Base-by-base conservation (phyloP, 176 grass and related monocot species). In the Zoysia japonica region DNA sequence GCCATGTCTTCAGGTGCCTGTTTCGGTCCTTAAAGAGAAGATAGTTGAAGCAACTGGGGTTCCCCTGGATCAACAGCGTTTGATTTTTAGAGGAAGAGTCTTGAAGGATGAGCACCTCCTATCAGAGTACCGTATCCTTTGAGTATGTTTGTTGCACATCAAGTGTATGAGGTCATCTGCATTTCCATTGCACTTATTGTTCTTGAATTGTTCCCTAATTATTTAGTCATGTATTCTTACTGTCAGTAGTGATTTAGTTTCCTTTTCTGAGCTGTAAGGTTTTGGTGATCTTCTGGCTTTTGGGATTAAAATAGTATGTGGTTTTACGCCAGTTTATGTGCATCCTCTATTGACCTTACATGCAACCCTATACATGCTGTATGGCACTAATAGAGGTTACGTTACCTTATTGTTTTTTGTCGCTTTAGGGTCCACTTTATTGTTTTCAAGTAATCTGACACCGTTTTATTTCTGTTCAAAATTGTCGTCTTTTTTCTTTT, bases 111-210 rank as follows among this genome's bases (percentile, higher is more conserved):
- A 94, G 10, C 87, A 94, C 45, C 78, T 79, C 44, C 79, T 98
- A 50, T 94, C 92, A 9, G 95, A 94, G 76, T 98, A 94, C n/a
- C 84, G 95, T 98, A 98, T 92, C 91, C 94, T 86, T 90, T 59
- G 67, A 42, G 17, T 78, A n/a, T 46, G 2, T 78, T 38, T 44
- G 17, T 56, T 48, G 56, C 28, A 6, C 28, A 5, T 45, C 35
- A 6, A 45, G 45, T 14, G 2, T 74, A 50, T 6, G 44, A 72
- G 52, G 14, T 47, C 72, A 65, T 82, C 44, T 75, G n/a, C 12
- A 8, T 60, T 0, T 59, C 3, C 14, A 6, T 39, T 3, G 5
- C 6, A 15, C 8, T 57, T 57, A 7, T 38, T 5, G 4, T 15
- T 62, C 38, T 75, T 47, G 41, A 50, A 2, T 75, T 35, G 1